phyloP scores from a whole-genome alignment of 2,329 filamentous ascomycete species.

The Xylariaceae sp. region DNA sequence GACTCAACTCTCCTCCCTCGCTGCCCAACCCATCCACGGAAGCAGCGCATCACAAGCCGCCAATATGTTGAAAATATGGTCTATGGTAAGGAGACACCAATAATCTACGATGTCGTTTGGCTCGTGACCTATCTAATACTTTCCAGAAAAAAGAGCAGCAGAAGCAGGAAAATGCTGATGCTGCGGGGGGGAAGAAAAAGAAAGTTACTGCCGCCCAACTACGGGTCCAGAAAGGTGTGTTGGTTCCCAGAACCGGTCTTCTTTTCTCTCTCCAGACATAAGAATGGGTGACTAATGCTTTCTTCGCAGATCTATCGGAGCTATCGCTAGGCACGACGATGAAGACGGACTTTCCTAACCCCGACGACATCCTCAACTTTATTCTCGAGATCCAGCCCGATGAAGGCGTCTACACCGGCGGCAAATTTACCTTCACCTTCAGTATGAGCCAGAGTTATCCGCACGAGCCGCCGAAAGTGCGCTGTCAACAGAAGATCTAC shows the following conservation, averaged over 20 bases:
- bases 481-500: slow-evolving; percentile 96
- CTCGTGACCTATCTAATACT: slow-evolving; percentile 33
- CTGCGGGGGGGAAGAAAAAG: slow-evolving; percentile 82
- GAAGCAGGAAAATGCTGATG: slow-evolving; percentile 80
- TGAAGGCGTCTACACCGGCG: slow-evolving; percentile 83
- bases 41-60: slow-evolving; percentile 12
- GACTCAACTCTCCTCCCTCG: not conserved
- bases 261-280: not conserved
- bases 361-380: slow-evolving; percentile 84
- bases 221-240: slow-evolving; percentile 86
- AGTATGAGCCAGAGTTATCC: slow-evolving; percentile 92
- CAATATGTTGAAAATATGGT: slow-evolving; percentile 99
- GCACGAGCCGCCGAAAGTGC: slow-evolving; percentile 95
- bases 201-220: slow-evolving; percentile 96
- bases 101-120: not conserved
- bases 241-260: not conserved
- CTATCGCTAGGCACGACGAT: slow-evolving; percentile 74
- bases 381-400: slow-evolving; percentile 77
- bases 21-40: not conserved
- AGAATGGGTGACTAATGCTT: not conserved
- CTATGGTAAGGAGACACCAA: slow-evolving; percentile 67
- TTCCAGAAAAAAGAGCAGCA: slow-evolving; percentile 90
- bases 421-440: slow-evolving; percentile 85
- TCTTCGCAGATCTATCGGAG: slow-evolving; percentile 67
- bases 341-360: slow-evolving; percentile 75